A percentile compares a stretch with the other conserved stretches of the same genome.
phyloP scores from a whole-genome alignment of 2,329 filamentous ascomycete genomes.

The Penicillium verrucosum region DNA sequence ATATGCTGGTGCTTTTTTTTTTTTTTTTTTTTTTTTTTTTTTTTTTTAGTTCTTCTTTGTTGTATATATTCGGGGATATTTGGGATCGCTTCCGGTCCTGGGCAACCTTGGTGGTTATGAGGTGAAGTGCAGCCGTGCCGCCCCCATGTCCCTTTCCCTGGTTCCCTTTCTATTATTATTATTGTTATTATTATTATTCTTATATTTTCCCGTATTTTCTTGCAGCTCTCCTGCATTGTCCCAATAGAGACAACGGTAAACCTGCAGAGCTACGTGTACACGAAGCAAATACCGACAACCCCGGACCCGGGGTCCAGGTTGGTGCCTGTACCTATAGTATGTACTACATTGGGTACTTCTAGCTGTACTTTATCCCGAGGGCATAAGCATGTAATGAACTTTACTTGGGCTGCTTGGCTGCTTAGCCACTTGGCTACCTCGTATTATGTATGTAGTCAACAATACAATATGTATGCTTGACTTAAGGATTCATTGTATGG shows the following conservation, averaged over 20 bases:
- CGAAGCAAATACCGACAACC: not conserved
- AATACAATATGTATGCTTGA: not conserved
- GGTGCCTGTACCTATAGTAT: not conserved
- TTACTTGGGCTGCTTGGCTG: not conserved
- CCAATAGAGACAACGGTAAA: not conserved
- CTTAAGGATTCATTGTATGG: slow-evolving; percentile 4
- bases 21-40: not conserved
- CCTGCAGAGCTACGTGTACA: not conserved
- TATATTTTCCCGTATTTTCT: not conserved
- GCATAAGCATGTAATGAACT: not conserved
- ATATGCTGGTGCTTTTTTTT: not conserved
- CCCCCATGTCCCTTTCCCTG: not conserved
- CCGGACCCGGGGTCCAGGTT: not conserved
- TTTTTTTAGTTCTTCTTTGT: not conserved
- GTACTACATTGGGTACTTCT: not conserved
- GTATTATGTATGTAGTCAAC: not conserved
- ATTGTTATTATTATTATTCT: not conserved
- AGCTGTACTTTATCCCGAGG: not conserved
- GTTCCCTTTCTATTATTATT: not conserved
- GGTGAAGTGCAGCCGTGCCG: not conserved
- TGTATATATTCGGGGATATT: not conserved
- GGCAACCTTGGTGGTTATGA: not conserved
- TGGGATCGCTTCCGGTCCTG: not conserved
- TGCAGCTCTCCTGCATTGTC: not conserved
- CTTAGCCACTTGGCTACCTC: not conserved